These are phyloP conservation scores for Dioszegia hungarica DNA, from an alignment of 768 basidiomycete species.

Conservation along the genomic window DNA sequence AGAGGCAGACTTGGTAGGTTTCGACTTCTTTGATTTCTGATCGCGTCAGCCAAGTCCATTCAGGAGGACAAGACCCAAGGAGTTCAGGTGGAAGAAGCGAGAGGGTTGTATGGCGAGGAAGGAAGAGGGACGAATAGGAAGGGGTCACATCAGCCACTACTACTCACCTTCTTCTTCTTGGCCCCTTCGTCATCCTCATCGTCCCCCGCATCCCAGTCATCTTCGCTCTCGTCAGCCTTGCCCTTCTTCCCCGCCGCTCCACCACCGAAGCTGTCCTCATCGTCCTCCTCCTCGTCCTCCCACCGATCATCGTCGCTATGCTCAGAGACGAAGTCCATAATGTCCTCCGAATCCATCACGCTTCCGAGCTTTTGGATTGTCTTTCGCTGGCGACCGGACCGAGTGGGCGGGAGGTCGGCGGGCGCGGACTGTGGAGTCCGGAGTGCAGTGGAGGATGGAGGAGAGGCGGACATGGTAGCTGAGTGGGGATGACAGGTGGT, in stretches of 20 bases:
- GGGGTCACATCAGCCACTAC: not conserved
- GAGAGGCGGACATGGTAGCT: slow-evolving; percentile 10
- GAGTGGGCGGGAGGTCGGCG: not conserved
- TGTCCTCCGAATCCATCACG: slow-evolving; percentile 6
- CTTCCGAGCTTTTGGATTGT: slow-evolving; percentile 9
- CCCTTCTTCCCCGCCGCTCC: not conserved
- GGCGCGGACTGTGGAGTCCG: not conserved
- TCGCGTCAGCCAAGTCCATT: slow-evolving; percentile 2
- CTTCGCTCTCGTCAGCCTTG: slow-evolving; percentile 3
- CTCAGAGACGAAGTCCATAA: slow-evolving; percentile 4
- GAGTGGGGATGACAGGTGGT: not conserved
- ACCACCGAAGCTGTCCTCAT: slow-evolving; percentile 18
- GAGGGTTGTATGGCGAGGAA: too few relatives aligned
- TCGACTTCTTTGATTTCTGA: not conserved
- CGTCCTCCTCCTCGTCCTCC: slow-evolving; percentile 10
- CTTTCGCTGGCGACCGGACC: slow-evolving; percentile 8
- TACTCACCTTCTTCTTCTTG: not conserved
- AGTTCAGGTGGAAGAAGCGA: not conserved
- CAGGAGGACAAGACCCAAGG: too few relatives aligned
- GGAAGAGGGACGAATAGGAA: not conserved
- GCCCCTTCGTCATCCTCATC: slow-evolving; percentile 12
- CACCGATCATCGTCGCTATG: slow-evolving; percentile 2
- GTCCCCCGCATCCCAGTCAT: slow-evolving; percentile 4
- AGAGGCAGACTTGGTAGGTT: not conserved
- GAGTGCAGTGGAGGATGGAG: slow-evolving; percentile 10